Base-by-base conservation (phyloP, 768 basidiomycete species). In the Lactifluus pinguis region DNA sequence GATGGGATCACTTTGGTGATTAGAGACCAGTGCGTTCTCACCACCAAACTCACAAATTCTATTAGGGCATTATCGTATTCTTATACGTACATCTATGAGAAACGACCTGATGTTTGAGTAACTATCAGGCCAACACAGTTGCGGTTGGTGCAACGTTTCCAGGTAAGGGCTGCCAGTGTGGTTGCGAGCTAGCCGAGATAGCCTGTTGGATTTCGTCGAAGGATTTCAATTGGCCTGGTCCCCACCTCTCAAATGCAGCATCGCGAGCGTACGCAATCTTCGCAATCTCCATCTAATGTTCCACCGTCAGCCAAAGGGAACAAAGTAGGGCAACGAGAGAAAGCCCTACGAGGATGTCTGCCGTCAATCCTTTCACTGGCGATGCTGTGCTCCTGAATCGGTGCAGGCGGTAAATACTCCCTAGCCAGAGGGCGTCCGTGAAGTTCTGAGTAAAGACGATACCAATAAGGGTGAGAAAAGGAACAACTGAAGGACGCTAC, bases 341-440 rank as follows among this genome's bases (percentile, higher is more conserved):
- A 19, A 29, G 21, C 85, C 85, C 60, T 64, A 91, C 90, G 53
- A 95, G 73, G 14, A 95, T 88, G 65, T 91, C 87, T 2, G 89
- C 78, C 1, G 91, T 94, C 2, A 94, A 71, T 0, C 92, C 92
- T 70, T 91, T 92, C 59, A 95, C 79, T 0, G 91, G 84, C n/a
- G 91, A 92, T 1, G 86, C 86, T 0, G 77, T 77, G 3, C 86
- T 85, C 39, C 89, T 80, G 67, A 95, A 86, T 8, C 92, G 84
- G 69, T 95, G 90, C 83, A 91, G 85, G 15, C 93, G 81, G 66
- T 93, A 94, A 0, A 73, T 65, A 39, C 78, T 74, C 36, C 76
- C 78, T 9, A 85, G 71, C 72, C 80, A 77, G 2, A 75, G 68
- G 1, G 81, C 70, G 39, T 70, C 61, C 10, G 76, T 70, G 68